These are phyloP conservation scores for Panicum hallii DNA, from an alignment of 202 grass and related monocot genomes.

Conservation along the genomic window DNA sequence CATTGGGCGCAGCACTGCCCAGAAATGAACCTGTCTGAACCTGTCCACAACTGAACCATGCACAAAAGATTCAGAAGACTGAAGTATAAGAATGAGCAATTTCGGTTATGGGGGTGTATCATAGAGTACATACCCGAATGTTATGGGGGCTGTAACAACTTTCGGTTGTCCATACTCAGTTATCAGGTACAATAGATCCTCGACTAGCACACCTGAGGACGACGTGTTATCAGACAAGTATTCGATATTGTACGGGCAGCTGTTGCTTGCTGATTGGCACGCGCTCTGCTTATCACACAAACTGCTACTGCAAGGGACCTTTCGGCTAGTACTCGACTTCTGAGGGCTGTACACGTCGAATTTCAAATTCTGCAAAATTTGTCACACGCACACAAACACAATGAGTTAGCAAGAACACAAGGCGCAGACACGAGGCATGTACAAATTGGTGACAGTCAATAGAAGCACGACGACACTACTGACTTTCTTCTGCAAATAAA, in stretches of 20 bases:
- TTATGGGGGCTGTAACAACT: constrained; percentile 64
- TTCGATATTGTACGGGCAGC: constrained; percentile 69
- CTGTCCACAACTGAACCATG: constrained; percentile 74
- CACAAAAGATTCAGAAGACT: constrained; percentile 24
- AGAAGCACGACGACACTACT: not conserved
- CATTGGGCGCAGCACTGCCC: constrained; percentile 70
- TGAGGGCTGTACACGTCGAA: constrained; percentile 68
- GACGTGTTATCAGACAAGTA: constrained; percentile 92
- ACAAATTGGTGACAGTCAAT: not conserved
- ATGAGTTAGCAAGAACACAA: constrained; percentile 13
- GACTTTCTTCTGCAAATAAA: not conserved
- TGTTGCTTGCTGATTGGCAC: constrained; percentile 56
- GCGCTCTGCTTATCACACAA: constrained; percentile 52
- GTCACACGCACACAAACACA: not conserved
- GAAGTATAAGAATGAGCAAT: not conserved
- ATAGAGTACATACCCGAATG: constrained; percentile 65
- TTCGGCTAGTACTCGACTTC: constrained; percentile 68
- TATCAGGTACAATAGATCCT: constrained; percentile 82
- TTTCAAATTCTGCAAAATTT: constrained; percentile 51
- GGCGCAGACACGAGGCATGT: not conserved
- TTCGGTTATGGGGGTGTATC: not conserved
- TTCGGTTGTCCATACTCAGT: constrained; percentile 51
- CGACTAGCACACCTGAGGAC: constrained; percentile 69
- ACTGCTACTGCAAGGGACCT: constrained; percentile 70
- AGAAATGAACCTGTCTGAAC: constrained; percentile 82